Evolutionary conservation across 495 filamentous ascomycete species (phyloP).

Genomic region (Talaromyces ruber): DNA sequence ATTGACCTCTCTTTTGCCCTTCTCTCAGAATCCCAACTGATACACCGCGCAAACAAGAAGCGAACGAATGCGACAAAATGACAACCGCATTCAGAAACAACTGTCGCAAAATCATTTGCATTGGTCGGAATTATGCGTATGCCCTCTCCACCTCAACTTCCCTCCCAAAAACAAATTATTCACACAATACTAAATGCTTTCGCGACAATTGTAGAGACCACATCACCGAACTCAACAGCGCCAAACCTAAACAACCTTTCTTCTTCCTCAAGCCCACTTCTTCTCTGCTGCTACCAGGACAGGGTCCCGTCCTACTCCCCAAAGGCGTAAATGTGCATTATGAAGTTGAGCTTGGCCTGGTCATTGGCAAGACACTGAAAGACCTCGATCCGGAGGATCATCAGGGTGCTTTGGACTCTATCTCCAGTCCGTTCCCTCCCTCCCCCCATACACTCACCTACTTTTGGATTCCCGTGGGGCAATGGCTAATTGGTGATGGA

Average conservation of each 20-base stretch:
- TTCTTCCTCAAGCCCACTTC: constrained; percentile 96
- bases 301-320: constrained; percentile 78
- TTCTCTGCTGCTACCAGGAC: constrained; percentile 66
- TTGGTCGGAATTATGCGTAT: constrained; percentile 95
- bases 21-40: not conserved
- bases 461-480: not conserved
- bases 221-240: constrained; percentile 82
- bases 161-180: not conserved
- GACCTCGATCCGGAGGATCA: constrained; percentile 64
- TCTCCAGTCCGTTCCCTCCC: constrained; percentile 32
- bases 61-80: constrained; percentile 8
- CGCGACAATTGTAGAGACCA: constrained; percentile 59
- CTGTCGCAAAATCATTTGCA: constrained; percentile 86
- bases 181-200: not conserved
- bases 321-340: constrained; percentile 80
- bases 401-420: constrained; percentile 37
- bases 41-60: not conserved
- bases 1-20: not conserved
- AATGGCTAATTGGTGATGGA: not conserved
- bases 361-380: constrained; percentile 69
- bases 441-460: not conserved
- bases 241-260: constrained; percentile 82
- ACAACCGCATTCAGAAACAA: constrained; percentile 55
- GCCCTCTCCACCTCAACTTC: constrained; percentile 18
- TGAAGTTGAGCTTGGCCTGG: constrained; percentile 85